Conservation (phyloP, 768 basidiomycete genomes). For the Termitomyces sp. region DNA sequence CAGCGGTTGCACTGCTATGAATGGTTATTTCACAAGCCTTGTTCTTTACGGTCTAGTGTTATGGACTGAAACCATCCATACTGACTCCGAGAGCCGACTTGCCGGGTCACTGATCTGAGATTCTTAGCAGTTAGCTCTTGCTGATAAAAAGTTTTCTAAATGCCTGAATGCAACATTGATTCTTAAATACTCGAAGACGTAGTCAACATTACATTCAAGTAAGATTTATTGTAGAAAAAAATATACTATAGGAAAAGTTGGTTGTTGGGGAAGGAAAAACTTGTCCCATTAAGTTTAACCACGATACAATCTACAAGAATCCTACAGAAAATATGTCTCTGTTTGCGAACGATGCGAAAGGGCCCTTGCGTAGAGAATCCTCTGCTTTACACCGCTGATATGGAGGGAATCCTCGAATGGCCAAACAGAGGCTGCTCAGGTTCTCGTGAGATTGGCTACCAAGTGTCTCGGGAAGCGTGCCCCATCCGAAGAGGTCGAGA, state of each 20-base stretch:
- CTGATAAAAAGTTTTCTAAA: no score
- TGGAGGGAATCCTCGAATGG: constrained; percentile 13
- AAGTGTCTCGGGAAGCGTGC: constrained; percentile 21
- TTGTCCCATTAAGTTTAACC: not conserved
- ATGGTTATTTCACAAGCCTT: constrained; percentile 11
- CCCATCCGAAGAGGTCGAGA: constrained; percentile 25
- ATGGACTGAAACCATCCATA: constrained; percentile 8
- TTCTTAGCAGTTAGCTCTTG: no score
- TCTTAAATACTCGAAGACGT: not conserved
- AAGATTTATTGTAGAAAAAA: not conserved
- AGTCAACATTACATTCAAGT: not conserved
- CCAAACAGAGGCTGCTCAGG: constrained; percentile 11
- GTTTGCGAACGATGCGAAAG: constrained; percentile 12
- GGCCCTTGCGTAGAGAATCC: constrained; percentile 12
- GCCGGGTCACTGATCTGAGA: not conserved
- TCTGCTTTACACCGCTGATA: constrained; percentile 15
- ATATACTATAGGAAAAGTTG: no score
- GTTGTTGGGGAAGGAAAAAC: no score
- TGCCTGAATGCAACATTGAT: no score
- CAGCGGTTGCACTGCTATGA: not conserved
- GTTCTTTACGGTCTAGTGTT: constrained; percentile 21
- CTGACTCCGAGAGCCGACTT: constrained; percentile 9
- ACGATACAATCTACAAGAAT: constrained; percentile 9
- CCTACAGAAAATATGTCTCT: constrained; percentile 15
- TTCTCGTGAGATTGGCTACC: constrained; percentile 4